Conservation (phyloP, 2,329 filamentous ascomycete genomes). For the Colletotrichum camelliae region DNA sequence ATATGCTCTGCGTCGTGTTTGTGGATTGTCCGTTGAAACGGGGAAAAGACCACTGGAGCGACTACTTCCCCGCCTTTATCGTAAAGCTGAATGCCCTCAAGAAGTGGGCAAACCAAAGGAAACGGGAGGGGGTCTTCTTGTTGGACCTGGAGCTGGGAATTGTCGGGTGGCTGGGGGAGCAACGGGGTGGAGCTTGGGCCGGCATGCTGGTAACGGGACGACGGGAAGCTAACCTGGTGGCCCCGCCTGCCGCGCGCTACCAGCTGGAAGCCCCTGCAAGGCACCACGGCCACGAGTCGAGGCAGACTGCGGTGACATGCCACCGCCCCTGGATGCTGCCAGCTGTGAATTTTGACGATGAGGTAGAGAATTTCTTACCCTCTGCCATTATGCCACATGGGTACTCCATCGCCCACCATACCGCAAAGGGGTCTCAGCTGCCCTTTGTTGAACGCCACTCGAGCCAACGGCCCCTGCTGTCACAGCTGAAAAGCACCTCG, state of each 20-base stretch:
- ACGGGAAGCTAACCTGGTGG: neutral
- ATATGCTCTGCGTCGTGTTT: neutral
- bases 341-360: neutral
- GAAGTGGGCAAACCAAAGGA: neutral
- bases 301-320: neutral
- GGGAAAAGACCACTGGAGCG: neutral
- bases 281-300: neutral
- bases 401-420: neutral
- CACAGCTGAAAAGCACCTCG: neutral
- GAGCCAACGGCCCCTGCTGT: neutral
- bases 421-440: neutral
- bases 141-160: neutral
- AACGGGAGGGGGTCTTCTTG: neutral
- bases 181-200: neutral
- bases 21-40: neutral
- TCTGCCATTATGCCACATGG: neutral
- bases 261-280: neutral
- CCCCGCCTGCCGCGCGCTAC: neutral
- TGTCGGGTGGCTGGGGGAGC: neutral
- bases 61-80: neutral
- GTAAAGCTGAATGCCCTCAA: neutral
- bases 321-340: neutral
- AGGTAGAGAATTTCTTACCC: neutral
- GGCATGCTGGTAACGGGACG: neutral
- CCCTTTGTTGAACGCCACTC: neutral